Evolutionary conservation across 148 eudicot species (phyloP), one percentile per base, ranked within the genome.

Genomic region (Fallopia convolvulus): DNA sequence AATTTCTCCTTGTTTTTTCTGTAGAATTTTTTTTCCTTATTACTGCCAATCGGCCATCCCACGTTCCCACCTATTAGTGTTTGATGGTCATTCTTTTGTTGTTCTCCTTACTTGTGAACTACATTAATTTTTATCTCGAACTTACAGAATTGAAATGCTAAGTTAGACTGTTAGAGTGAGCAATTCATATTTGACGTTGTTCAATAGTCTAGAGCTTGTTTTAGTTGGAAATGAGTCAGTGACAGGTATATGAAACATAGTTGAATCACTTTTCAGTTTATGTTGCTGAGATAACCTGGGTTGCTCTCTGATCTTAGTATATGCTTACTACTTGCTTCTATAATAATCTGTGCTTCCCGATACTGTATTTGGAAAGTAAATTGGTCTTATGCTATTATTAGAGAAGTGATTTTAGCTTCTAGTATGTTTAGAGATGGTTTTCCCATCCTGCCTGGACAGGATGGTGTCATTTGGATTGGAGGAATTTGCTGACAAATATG

Each of bases 391-490:
- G 72, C 1, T 68, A 36, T 68, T 14, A 36, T 36, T 36, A 68
- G 72, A 66, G 71, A 26, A 15, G 46, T 68, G 9, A 33, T 68
- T 33, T 15, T 68, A 36, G 20, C 33, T 68, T 68, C 20, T 33
- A 17, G 36, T 68, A 68, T 61, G 68, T 30, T 61, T 61, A 30
- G 17, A 21, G 68, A 23, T 14, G 72, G 20, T 39, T 39, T 12
- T 68, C 72, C 46, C n/a, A 2, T 12, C 9, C 72, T 20, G 3
- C 39, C n/a, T 74, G 52, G 79, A 65, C 89, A 95, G 99, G 83
- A 86, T 95, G 98, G 84, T 83, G 46, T 95, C 99, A 18, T 95
- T 90, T 85, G 99, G 98, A 75, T 60, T 95, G 82, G 99, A 95
- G 84, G 94, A 95, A 76, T 95, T 93, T 79, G 94, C 99, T 23